phyloP scores from a whole-genome alignment of 805 yeast species.

The Candida ipomoeae region DNA sequence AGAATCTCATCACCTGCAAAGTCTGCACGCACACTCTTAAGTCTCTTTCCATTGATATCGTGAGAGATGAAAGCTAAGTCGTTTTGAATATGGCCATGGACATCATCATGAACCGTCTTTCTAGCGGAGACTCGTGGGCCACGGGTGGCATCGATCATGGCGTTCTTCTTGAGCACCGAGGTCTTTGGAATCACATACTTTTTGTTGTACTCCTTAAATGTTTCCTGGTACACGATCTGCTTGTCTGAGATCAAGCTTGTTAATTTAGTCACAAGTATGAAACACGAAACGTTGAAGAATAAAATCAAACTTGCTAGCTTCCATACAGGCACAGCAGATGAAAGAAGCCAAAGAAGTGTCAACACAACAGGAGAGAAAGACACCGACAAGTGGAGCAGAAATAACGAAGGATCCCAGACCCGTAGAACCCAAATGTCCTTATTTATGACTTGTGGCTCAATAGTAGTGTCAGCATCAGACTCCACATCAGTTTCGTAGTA shows the following conservation, averaged over 20 bases:
- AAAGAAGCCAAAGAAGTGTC: conserved; percentile 31
- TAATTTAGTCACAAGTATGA: conserved; percentile 41
- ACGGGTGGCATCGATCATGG: conserved; percentile 52
- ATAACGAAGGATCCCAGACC: conserved; percentile 66
- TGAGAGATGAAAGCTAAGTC: conserved; percentile 49
- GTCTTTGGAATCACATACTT: conserved; percentile 61
- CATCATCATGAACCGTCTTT: conserved; percentile 21
- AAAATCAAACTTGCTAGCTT: conserved; percentile 32
- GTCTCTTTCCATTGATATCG: conserved; percentile 37
- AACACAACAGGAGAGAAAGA: conserved; percentile 58
- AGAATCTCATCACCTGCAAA: conserved; percentile 3
- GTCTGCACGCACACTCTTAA: conserved; percentile 17
- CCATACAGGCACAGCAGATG: conserved; percentile 23
- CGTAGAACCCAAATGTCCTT: conserved; percentile 50
- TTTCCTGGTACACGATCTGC: conserved; percentile 55
- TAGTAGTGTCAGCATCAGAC: conserved; percentile 21
- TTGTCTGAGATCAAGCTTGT: conserved; percentile 52
- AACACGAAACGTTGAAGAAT: conserved; percentile 30
- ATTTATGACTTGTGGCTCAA: conserved; percentile 18
- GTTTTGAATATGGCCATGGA: conserved; percentile 18
- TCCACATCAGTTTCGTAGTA: conserved; percentile 17
- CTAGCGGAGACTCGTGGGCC: conserved; percentile 31
- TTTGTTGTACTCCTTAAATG: conserved; percentile 56
- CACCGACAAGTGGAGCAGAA: conserved; percentile 47
- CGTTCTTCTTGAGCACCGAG: conserved; percentile 52